phyloP scores from a whole-genome alignment of 257 asterid genomes.

The Oldenlandia corymbosa region DNA sequence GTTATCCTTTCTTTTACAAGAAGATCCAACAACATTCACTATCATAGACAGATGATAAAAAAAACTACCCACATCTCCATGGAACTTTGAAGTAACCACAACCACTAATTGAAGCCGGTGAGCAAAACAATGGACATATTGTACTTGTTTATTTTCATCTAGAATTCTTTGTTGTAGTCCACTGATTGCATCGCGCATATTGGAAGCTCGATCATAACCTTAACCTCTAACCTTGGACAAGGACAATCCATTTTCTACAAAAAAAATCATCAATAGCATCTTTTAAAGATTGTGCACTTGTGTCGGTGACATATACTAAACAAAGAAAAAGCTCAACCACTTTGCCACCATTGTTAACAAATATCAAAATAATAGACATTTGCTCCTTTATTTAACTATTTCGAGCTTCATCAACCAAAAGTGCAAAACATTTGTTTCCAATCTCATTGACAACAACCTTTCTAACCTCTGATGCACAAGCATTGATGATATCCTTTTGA shows the following conservation, averaged over 20 bases:
- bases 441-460: neutral
- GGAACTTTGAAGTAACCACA: too few relatives aligned
- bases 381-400: too few relatives aligned
- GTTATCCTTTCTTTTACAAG: too few relatives aligned
- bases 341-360: too few relatives aligned
- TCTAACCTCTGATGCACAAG: neutral
- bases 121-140: too few relatives aligned
- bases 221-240: neutral
- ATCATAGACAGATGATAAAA: too few relatives aligned
- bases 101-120: too few relatives aligned
- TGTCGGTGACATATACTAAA: neutral
- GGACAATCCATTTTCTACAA: neutral
- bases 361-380: too few relatives aligned
- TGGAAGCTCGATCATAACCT: neutral
- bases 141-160: too few relatives aligned
- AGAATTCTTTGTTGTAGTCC: neutral
- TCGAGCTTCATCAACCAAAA: neutral
- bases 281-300: neutral
- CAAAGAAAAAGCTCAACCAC: neutral
- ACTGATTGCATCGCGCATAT: neutral
- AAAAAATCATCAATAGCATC: neutral
- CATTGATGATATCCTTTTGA: neutral
- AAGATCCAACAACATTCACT: too few relatives aligned
- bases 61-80: too few relatives aligned
- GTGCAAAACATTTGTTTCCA: neutral